These are phyloP conservation scores for Thielaviopsis punctulata DNA, from an alignment of 2,329 filamentous ascomycete species.

Conservation along the genomic window DNA sequence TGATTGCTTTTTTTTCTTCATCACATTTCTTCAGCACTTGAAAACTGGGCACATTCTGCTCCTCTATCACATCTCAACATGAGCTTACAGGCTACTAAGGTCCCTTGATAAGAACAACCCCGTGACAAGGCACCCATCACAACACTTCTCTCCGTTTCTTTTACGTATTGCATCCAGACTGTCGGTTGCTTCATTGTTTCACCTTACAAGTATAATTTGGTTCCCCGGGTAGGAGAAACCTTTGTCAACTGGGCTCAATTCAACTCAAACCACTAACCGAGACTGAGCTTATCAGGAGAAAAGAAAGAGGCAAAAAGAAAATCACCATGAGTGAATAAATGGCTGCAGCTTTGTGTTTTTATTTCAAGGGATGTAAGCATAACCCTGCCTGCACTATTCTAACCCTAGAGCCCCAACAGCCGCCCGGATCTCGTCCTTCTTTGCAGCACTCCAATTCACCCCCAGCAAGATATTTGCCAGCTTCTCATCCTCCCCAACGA, in stretches of 20 bases:
- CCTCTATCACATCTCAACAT: background rate
- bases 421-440: slow-evolving; percentile 27
- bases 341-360: background rate
- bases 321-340: background rate
- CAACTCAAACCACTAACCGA: background rate
- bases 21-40: background rate
- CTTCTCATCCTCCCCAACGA: slow-evolving; percentile 20
- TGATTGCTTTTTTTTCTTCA: no score
- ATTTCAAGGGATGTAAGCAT: background rate
- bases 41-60: no score
- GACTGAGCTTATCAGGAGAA: background rate
- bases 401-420: slow-evolving; percentile 28
- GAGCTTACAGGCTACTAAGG: no score
- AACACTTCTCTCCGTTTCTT: background rate
- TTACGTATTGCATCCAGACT: background rate
- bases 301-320: no score
- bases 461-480: slow-evolving; percentile 26
- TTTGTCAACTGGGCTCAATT: background rate
- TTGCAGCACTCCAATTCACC: slow-evolving; percentile 40
- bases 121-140: background rate
- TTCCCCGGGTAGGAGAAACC: no score
- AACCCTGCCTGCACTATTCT: slow-evolving; percentile 13
- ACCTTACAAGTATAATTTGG: background rate
- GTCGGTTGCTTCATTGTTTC: background rate
- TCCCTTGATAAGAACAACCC: background rate